Percentiles rank a stretch among this genome's conserved stretches.
These are phyloP conservation scores for Mycena metata DNA, from an alignment of 768 basidiomycete genomes.

Conservation along the genomic window DNA sequence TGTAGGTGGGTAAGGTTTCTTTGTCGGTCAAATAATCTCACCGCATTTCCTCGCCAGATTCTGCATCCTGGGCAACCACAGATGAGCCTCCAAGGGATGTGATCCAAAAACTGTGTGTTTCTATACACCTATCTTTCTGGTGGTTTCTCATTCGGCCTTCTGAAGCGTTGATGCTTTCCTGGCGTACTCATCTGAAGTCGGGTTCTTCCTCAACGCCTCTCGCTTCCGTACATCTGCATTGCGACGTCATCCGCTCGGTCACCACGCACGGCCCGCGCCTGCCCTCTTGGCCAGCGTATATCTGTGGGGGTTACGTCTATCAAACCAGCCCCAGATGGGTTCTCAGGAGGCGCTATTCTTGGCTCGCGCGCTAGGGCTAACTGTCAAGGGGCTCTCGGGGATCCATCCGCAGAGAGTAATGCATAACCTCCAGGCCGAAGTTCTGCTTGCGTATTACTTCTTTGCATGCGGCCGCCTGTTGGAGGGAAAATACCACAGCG, in stretches of 20 bases:
- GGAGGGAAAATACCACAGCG: constrained; percentile 59
- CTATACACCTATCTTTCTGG: not conserved
- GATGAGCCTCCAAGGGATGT: constrained; percentile 20
- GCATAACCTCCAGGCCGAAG: constrained; percentile 65
- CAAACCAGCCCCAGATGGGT: constrained; percentile 42
- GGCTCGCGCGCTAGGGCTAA: constrained; percentile 56
- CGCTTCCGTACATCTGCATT: constrained; percentile 60
- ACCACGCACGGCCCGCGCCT: constrained; percentile 53
- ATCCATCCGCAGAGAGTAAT: constrained; percentile 57
- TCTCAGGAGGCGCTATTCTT: constrained; percentile 54
- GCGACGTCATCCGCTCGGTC: constrained; percentile 48
- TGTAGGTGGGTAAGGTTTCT: not conserved
- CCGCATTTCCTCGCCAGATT: not conserved
- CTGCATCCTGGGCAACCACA: not conserved
- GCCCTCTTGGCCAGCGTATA: constrained; percentile 56
- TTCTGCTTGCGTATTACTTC: constrained; percentile 70
- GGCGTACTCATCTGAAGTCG: constrained; percentile 61
- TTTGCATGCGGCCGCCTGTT: constrained; percentile 63
- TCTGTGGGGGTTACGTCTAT: constrained; percentile 54
- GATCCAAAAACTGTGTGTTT: constrained; percentile 44
- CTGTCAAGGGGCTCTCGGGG: constrained; percentile 53
- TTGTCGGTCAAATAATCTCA: not conserved
- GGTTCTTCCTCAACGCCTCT: constrained; percentile 67
- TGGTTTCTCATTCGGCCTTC: not conserved
- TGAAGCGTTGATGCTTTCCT: constrained; percentile 57